phyloP scores from a whole-genome alignment of 768 basidiomycete species.

The Tricholoma matsutake region DNA sequence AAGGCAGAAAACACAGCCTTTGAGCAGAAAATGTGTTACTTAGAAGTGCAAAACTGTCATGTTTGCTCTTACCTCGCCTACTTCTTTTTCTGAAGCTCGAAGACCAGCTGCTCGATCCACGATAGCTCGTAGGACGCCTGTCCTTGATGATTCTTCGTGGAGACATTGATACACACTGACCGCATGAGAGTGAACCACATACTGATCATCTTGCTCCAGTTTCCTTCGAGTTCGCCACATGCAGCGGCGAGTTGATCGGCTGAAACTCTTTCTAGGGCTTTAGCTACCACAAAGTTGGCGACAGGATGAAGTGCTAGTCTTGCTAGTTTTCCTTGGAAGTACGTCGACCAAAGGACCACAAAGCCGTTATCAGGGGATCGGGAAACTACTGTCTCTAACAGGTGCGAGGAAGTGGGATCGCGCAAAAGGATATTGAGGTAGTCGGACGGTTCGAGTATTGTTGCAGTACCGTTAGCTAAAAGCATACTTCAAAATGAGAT shows the following conservation, averaged over 20 bases:
- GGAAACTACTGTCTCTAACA: conserved; percentile 77
- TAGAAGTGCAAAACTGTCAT: conserved; percentile 2
- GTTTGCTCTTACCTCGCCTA: conserved; percentile 52
- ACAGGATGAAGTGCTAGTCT: conserved; percentile 83
- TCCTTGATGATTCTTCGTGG: conserved; percentile 59
- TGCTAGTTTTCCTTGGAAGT: conserved; percentile 71
- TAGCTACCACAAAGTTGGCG: conserved; percentile 91
- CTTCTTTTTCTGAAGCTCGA: conserved; percentile 40
- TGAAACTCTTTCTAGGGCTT: conserved; percentile 64
- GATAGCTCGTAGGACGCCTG: conserved; percentile 74
- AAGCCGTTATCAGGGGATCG: conserved; percentile 63
- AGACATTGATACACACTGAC: conserved; percentile 1
- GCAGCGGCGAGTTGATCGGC: conserved; percentile 50
- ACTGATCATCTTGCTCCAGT: conserved; percentile 69
- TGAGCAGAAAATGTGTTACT: neutral
- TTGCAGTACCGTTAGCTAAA: conserved; percentile 38
- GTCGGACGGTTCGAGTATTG: conserved; percentile 56
- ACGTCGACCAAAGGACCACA: conserved; percentile 66
- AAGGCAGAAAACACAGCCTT: conserved; percentile 65
- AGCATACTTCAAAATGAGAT: conserved; percentile 3
- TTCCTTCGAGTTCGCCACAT: conserved; percentile 55
- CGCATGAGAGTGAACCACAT: conserved; percentile 28
- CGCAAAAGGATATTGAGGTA: conserved; percentile 80
- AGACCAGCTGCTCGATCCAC: conserved; percentile 64
- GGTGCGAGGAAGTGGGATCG: conserved; percentile 85